Conservation (phyloP, 345 rosid species). For the Salix caprea region DNA sequence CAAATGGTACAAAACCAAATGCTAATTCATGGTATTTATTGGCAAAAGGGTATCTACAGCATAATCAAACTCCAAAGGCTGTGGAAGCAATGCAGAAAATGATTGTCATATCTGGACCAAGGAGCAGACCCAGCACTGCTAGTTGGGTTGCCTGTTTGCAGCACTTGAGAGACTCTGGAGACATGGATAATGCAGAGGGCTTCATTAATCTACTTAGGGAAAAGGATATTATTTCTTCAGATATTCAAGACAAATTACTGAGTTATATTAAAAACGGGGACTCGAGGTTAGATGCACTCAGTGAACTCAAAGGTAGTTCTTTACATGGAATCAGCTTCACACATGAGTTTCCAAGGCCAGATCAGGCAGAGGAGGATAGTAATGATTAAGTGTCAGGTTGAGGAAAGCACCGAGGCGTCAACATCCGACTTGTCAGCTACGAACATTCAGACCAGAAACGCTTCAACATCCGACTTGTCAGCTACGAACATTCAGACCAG, state of each 20-base stretch:
- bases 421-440: too few relatives aligned
- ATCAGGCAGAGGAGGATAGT: too few relatives aligned
- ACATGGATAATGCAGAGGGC: conserved; percentile 17
- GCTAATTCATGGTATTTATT: conserved; percentile 23
- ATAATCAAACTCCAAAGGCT: conserved; percentile 19
- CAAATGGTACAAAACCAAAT: conserved; percentile 24
- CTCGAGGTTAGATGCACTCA: background rate
- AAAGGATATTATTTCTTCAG: conserved; percentile 18
- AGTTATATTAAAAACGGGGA: background rate
- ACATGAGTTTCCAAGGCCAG: too few relatives aligned
- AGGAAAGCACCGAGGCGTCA: too few relatives aligned
- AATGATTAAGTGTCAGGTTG: too few relatives aligned
- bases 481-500: too few relatives aligned
- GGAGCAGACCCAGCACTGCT: conserved; percentile 13
- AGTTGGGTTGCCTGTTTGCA: conserved; percentile 22
- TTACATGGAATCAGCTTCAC: too few relatives aligned
- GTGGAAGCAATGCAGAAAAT: conserved; percentile 33
- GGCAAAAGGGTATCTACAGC: conserved; percentile 22
- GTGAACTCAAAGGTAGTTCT: too few relatives aligned
- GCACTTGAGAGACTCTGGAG: conserved; percentile 19
- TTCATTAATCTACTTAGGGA: conserved; percentile 21
- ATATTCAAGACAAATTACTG: conserved; percentile 19
- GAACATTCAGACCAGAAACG: too few relatives aligned
- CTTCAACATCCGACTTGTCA: too few relatives aligned
- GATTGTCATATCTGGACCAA: conserved; percentile 1